Evolutionary conservation across 768 basidiomycete species (phyloP).

Genomic region (Epithele typhae): DNA sequence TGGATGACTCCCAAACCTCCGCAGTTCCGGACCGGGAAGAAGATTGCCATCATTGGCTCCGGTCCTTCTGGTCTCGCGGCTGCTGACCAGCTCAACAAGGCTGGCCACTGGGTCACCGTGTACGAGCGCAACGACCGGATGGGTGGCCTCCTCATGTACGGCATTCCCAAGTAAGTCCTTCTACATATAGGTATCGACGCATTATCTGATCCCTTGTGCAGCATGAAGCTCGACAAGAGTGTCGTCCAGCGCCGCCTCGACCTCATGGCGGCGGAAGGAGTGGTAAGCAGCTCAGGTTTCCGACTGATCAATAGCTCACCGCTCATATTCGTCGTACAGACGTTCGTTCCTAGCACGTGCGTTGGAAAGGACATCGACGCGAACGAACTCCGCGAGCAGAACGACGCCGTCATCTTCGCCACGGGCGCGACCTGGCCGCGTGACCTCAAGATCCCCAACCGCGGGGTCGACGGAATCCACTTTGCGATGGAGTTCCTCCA

Average conservation of each 20-base stretch:
- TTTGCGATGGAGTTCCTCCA: slow-evolving; percentile 98
- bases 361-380: slow-evolving; percentile 84
- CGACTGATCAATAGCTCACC: no score
- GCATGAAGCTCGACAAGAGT: slow-evolving; percentile 95
- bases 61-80: slow-evolving; percentile 94
- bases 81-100: slow-evolving; percentile 97
- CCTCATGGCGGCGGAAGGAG: slow-evolving; percentile 91
- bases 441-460: slow-evolving; percentile 84
- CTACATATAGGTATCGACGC: background rate
- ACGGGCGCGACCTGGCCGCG: slow-evolving; percentile 98
- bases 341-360: slow-evolving; percentile 80
- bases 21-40: slow-evolving; percentile 79
- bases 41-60: slow-evolving; percentile 88
- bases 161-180: slow-evolving; percentile 68
- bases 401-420: slow-evolving; percentile 86
- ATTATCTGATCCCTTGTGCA: no score
- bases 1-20: slow-evolving; percentile 92
- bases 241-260: slow-evolving; percentile 91
- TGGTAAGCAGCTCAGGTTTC: no score
- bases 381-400: slow-evolving; percentile 60
- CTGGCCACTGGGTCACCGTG: slow-evolving; percentile 89
- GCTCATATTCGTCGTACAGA: no score
- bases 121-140: slow-evolving; percentile 97
- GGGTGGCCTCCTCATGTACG: slow-evolving; percentile 96
- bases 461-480: slow-evolving; percentile 84